These are phyloP conservation scores for Puccinia polysora DNA, from an alignment of 1,284 basidiomycete species.

Conservation along the genomic window DNA sequence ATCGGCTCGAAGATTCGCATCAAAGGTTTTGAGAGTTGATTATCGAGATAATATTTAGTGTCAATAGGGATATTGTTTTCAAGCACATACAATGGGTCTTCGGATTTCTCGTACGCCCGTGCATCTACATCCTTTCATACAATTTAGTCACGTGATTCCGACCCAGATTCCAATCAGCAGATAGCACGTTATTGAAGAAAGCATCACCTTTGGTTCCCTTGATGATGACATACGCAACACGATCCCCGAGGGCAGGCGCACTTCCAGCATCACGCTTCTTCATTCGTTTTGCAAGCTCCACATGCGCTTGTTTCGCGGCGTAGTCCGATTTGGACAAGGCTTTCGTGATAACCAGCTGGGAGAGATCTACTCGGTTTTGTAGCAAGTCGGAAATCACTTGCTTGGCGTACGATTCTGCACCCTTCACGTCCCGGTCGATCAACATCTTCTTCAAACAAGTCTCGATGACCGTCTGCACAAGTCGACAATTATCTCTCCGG, in stretches of 20 bases:
- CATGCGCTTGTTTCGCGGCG: conserved; percentile 85
- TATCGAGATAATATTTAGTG: conserved; percentile 92
- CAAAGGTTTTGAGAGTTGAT: conserved; percentile 88
- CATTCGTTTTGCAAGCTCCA: conserved; percentile 89
- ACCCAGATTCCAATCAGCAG: not conserved
- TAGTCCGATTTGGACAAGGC: conserved; percentile 86
- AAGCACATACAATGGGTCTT: conserved; percentile 89
- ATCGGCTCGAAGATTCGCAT: conserved; percentile 98
- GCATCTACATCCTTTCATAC: conserved; percentile 61
- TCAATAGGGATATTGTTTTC: conserved; percentile 96
- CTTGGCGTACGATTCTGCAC: conserved; percentile 89
- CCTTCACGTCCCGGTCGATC: conserved; percentile 85
- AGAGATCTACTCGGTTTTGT: conserved; percentile 95
- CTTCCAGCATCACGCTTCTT: conserved; percentile 81
- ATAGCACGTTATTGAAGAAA: no score
- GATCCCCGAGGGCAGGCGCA: conserved; percentile 85
- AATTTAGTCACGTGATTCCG: not conserved
- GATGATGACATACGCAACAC: conserved; percentile 93
- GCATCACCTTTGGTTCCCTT: conserved; percentile 79
- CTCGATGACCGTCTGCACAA: conserved; percentile 91
- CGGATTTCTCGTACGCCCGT: conserved; percentile 95
- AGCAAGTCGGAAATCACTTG: conserved; percentile 83
- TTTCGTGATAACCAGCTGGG: conserved; percentile 94
- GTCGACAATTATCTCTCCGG: conserved; percentile 87
- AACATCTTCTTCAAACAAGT: conserved; percentile 95